These are phyloP conservation scores for Nemania diffusa DNA, from an alignment of 2,329 filamentous ascomycete genomes.

Conservation along the genomic window DNA sequence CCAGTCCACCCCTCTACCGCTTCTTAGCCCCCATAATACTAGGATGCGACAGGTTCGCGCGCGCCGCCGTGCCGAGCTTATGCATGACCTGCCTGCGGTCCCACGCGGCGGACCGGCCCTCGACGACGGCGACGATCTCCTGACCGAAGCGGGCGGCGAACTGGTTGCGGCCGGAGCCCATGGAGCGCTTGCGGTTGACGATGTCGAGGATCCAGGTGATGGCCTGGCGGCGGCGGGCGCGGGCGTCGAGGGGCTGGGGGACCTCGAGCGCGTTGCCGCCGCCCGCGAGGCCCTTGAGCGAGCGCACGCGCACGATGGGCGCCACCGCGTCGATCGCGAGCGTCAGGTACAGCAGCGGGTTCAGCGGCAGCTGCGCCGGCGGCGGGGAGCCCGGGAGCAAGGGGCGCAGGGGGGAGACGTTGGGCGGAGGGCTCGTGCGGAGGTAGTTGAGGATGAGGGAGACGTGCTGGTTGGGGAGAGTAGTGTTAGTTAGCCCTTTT, in stretches of 20 bases:
- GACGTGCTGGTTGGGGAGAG: slow-evolving; percentile 73
- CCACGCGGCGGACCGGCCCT: slow-evolving; percentile 87
- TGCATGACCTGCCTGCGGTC: slow-evolving; percentile 81
- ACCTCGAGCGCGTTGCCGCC: slow-evolving; percentile 87
- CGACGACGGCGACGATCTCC: slow-evolving; percentile 86
- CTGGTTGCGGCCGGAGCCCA: slow-evolving; percentile 75
- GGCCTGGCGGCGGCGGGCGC: slow-evolving; percentile 81
- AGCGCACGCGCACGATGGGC: slow-evolving; percentile 83
- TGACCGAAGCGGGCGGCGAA: slow-evolving; percentile 84
- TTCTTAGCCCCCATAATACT: slow-evolving; percentile 43
- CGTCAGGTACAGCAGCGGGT: slow-evolving; percentile 89
- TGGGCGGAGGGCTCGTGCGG: slow-evolving; percentile 84
- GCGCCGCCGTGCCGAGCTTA: slow-evolving; percentile 79
- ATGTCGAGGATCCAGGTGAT: slow-evolving; percentile 90
- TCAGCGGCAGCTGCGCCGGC: slow-evolving; percentile 81
- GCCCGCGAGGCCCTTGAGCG: slow-evolving; percentile 80
- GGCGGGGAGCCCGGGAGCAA: slow-evolving; percentile 82
- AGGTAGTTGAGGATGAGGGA: slow-evolving; percentile 83
- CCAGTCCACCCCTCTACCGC: slow-evolving; percentile 45
- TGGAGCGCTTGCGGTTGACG: slow-evolving; percentile 80
- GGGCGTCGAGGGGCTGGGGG: slow-evolving; percentile 77
- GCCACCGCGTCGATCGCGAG: slow-evolving; percentile 93
- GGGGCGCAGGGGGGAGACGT: slow-evolving; percentile 74
- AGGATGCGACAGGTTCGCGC: slow-evolving; percentile 73
- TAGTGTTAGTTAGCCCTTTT: slow-evolving; percentile 13